phyloP scores from a whole-genome alignment of 2,329 filamentous ascomycete genomes.

The Ophiostoma quercus region DNA sequence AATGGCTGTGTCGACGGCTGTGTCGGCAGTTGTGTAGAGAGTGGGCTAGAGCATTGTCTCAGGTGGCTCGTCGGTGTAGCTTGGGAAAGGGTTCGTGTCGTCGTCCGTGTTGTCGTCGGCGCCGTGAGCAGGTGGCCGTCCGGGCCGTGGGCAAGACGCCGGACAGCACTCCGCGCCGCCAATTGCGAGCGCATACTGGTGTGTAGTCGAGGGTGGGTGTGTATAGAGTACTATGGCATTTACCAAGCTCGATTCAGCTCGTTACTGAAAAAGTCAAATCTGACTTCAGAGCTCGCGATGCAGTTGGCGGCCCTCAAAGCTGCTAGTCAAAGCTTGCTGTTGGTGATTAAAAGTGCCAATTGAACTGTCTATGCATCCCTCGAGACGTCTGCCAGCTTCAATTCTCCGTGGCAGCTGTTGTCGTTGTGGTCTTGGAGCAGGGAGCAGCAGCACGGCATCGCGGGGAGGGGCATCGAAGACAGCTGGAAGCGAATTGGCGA shows the following conservation, averaged over 20 bases:
- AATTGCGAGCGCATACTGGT: slow-evolving; percentile 54
- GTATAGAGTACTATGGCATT: too few species aligned
- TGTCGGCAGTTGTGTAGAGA: background rate
- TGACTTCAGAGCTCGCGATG: background rate
- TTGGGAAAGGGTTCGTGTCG: background rate
- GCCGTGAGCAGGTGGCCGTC: slow-evolving; percentile 1
- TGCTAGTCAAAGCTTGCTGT: background rate
- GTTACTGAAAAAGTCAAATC: background rate
- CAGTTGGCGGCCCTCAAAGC: background rate
- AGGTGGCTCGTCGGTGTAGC: background rate
- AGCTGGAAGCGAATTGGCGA: slow-evolving; percentile 1
- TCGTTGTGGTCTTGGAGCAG: background rate
- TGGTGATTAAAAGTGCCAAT: background rate
- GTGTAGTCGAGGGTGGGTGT: background rate
- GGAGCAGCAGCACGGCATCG: background rate
- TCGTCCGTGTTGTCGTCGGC: background rate
- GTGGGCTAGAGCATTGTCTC: background rate
- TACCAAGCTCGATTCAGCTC: background rate
- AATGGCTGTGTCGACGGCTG: background rate
- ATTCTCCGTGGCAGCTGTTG: background rate
- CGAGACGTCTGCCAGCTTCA: background rate
- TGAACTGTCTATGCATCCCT: background rate
- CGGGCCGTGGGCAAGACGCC: slow-evolving; percentile 40
- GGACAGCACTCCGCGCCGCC: slow-evolving; percentile 52
- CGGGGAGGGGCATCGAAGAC: slow-evolving; percentile 3